These are phyloP conservation scores for Asclepias syriaca DNA, from an alignment of 257 asterid genomes.

Conservation along the genomic window DNA sequence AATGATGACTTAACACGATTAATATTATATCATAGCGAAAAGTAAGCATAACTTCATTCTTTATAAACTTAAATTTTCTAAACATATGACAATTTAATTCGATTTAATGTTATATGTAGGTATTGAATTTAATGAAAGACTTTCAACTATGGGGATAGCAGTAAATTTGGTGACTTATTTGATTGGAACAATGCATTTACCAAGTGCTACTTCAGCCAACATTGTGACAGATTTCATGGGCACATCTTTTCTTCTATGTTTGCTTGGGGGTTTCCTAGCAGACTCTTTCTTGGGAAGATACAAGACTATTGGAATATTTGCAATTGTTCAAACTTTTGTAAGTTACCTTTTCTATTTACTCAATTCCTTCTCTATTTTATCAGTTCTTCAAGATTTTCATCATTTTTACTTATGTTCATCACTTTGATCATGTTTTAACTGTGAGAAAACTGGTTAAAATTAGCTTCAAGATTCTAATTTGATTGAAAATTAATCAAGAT, in stretches of 20 bases:
- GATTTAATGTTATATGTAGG: constrained; percentile 7
- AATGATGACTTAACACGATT: no score
- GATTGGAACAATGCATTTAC: constrained; percentile 39
- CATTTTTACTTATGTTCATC: no score
- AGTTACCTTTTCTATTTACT: background rate
- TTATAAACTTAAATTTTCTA: no score
- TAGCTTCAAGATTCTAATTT: no score
- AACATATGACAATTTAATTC: no score
- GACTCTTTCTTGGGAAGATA: constrained; percentile 43
- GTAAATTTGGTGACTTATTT: constrained; percentile 43
- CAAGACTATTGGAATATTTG: constrained; percentile 28
- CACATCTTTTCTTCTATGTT: constrained; percentile 32
- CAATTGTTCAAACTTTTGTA: constrained; percentile 32
- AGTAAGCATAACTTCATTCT: no score
- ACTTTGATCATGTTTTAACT: no score
- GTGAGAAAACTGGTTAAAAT: no score
- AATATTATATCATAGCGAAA: no score
- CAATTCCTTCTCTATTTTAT: no score
- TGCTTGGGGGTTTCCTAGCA: constrained; percentile 47
- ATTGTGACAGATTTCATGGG: constrained; percentile 44
- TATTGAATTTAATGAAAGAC: constrained; percentile 37
- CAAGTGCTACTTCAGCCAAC: constrained; percentile 41
- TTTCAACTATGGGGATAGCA: constrained; percentile 43
- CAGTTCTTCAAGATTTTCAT: no score
- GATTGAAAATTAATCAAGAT: no score